Evolutionary conservation across 805 yeast genomes (phyloP).

Genomic region (Candida chauliodis): DNA sequence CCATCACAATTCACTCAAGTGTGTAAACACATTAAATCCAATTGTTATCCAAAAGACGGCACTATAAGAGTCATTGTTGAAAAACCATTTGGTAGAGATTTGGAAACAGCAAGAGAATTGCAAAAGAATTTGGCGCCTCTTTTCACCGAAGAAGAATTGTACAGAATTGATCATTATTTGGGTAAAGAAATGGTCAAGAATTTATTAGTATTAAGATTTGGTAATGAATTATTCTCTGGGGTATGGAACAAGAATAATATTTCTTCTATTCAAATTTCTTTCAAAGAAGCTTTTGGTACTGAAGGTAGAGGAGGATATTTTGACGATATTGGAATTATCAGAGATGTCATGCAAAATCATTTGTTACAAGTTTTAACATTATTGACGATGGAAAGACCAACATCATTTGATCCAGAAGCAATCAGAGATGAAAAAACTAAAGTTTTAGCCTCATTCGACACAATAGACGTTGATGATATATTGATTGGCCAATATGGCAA

Average conservation of each 20-base stretch:
- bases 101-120: constrained; percentile 70
- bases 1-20: constrained; percentile 87
- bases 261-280: constrained; percentile 78
- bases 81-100: constrained; percentile 96
- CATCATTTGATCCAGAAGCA: constrained; percentile 85
- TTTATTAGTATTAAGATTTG: constrained; percentile 82
- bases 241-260: constrained; percentile 84
- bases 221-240: constrained; percentile 83
- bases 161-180: constrained; percentile 93
- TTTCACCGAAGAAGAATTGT: constrained; percentile 86
- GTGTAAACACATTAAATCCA: constrained; percentile 65
- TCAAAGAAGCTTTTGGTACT: constrained; percentile 98
- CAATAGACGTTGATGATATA: constrained; percentile 61
- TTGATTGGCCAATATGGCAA: constrained; percentile 84
- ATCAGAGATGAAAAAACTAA: constrained; percentile 95
- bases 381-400: constrained; percentile 94
- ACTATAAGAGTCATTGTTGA: constrained; percentile 80
- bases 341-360: constrained; percentile 99
- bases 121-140: constrained; percentile 78
- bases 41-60: constrained; percentile 66
- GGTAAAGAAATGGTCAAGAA: constrained; percentile 99
- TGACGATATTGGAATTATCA: constrained; percentile 88
- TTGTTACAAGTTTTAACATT: constrained; percentile 87
- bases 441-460: constrained; percentile 76
- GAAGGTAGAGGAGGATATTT: constrained; percentile 99